Percentiles rank a stretch among this genome's conserved stretches.
phyloP scores from a whole-genome alignment of 1,139 yeast genomes.

The Yamadazyma buinensis region DNA sequence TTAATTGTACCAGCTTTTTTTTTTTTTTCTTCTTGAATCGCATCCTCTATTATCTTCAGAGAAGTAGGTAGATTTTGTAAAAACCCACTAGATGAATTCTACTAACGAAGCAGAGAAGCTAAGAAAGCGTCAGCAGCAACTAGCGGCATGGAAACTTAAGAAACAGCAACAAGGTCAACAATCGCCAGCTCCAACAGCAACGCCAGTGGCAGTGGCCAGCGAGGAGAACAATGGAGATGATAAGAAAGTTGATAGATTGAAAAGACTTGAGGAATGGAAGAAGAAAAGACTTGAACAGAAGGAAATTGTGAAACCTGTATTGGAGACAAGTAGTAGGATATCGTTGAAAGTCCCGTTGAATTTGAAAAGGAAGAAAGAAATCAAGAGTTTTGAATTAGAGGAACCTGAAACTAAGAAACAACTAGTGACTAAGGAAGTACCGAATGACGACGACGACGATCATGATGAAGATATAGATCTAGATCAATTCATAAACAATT shows the following conservation, averaged over 20 bases:
- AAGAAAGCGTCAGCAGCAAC: constrained; percentile 32
- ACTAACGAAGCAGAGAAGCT: constrained; percentile 30
- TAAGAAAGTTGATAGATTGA: constrained; percentile 20
- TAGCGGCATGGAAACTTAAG: constrained; percentile 40
- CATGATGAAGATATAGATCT: constrained; percentile 19
- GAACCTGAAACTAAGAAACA: constrained; percentile 28
- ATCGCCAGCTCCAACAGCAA: too few relatives aligned
- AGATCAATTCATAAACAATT: constrained; percentile 16
- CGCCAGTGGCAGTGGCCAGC: constrained; percentile 5
- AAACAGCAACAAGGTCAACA: constrained; percentile 19
- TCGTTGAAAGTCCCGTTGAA: constrained; percentile 1
- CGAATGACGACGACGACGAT: constrained; percentile 4
- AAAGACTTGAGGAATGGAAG: constrained; percentile 42
- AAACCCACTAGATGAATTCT: constrained; percentile 8
- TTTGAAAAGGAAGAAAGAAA: constrained; percentile 1
- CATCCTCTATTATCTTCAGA: not conserved
- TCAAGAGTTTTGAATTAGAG: constrained; percentile 9
- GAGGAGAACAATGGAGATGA: constrained; percentile 12
- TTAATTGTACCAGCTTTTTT: too few relatives aligned
- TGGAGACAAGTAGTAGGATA: not conserved
- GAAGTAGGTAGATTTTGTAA: constrained; percentile 4
- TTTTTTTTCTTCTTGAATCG: not conserved
- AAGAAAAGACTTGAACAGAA: constrained; percentile 16
- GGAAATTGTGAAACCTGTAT: not conserved
- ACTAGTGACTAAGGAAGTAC: constrained; percentile 7